Percentiles rank a stretch among this genome's conserved stretches.
phyloP scores from a whole-genome alignment of 331 rosid species.

The Erythrophleum ivorense region DNA sequence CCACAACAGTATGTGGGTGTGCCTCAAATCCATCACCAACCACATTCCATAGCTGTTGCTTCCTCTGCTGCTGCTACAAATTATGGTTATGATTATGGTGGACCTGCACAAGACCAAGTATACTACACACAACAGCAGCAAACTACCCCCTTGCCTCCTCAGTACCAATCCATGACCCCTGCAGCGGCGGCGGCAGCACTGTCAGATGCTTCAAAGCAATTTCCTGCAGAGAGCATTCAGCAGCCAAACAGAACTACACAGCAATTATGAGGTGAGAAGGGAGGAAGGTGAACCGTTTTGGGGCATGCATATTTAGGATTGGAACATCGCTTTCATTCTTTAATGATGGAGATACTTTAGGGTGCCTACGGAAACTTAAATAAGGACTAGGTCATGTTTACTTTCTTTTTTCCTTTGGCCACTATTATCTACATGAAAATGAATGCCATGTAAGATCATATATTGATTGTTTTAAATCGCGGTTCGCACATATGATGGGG shows the following conservation, averaged over 20 bases:
- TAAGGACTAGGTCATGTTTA: slow-evolving; percentile 34
- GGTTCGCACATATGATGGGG: no score
- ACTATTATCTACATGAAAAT: slow-evolving; percentile 23
- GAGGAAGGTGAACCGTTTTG: slow-evolving; percentile 26
- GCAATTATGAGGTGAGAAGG: slow-evolving; percentile 36
- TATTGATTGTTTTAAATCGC: neutral
- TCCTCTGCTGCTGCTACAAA: slow-evolving; percentile 53
- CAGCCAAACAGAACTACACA: slow-evolving; percentile 61
- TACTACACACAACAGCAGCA: slow-evolving; percentile 68
- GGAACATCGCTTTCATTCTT: slow-evolving; percentile 37
- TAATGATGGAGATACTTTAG: slow-evolving; percentile 27
- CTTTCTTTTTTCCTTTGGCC: neutral
- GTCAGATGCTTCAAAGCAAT: slow-evolving; percentile 79
- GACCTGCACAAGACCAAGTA: slow-evolving; percentile 60
- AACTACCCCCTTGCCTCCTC: slow-evolving; percentile 66
- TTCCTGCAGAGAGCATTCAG: slow-evolving; percentile 58
- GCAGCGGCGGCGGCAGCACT: slow-evolving; percentile 77
- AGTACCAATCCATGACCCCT: slow-evolving; percentile 86
- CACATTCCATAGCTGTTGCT: slow-evolving; percentile 66
- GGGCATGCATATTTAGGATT: neutral
- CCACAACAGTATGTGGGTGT: slow-evolving; percentile 77
- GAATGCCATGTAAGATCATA: slow-evolving; percentile 41
- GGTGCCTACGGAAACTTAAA: slow-evolving; percentile 10
- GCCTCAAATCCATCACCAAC: slow-evolving; percentile 70
- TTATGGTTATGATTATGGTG: slow-evolving; percentile 73